phyloP scores from a whole-genome alignment of 306 rosid species.

The Rosa rugosa region DNA sequence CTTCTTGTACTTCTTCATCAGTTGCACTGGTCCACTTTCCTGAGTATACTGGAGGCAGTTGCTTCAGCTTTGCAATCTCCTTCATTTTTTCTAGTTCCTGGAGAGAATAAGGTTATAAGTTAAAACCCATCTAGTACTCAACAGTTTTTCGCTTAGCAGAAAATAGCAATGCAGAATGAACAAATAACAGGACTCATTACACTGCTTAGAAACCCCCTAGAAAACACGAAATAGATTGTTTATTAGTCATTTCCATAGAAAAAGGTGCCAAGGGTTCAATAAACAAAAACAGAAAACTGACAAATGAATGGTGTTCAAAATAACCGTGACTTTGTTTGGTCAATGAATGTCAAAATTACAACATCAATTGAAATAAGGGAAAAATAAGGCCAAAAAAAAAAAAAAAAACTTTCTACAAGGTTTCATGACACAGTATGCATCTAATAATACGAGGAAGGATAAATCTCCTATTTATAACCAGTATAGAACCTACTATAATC shows the following conservation, averaged over 20 bases:
- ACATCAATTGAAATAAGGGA: not conserved
- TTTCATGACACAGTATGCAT: not conserved
- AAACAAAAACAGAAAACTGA: not conserved
- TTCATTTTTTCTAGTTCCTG: constrained; percentile 95
- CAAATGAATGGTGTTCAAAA: not conserved
- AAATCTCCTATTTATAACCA: not conserved
- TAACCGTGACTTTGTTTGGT: not conserved
- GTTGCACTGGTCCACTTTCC: constrained; percentile 87
- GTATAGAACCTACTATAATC: not conserved
- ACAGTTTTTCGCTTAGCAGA: not conserved
- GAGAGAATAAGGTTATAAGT: not conserved
- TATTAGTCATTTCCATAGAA: not conserved
- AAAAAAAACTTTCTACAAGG: not conserved
- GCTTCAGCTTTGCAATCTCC: constrained; percentile 70
- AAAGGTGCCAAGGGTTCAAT: not conserved
- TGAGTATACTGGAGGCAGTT: constrained; percentile 82
- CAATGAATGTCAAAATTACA: not conserved
- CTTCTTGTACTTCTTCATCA: constrained; percentile 65
- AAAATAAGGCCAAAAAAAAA: not conserved
- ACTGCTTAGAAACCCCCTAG: not conserved
- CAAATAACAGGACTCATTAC: not conserved
- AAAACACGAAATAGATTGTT: not conserved
- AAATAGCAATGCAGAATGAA: not conserved
- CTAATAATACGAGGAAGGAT: not conserved
- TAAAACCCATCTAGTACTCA: not conserved